A percentile compares a stretch with the other conserved stretches of the same genome.
phyloP scores from a whole-genome alignment of 176 grass and related monocot species.

The Tuctoria greenei region DNA sequence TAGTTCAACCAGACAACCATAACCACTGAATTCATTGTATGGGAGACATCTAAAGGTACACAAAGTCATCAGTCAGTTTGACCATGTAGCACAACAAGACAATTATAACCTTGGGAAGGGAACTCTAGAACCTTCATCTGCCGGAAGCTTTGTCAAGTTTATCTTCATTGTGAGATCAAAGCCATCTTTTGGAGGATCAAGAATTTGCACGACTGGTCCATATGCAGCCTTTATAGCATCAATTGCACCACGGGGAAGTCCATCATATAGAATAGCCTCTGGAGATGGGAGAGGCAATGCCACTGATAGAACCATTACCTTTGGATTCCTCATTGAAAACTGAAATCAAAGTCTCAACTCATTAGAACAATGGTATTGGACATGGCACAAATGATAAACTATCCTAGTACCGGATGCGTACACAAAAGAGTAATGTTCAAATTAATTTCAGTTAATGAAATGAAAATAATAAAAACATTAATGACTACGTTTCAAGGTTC shows the following conservation, averaged over 20 bases:
- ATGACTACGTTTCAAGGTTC: constrained; percentile 11
- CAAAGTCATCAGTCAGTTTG: constrained; percentile 27
- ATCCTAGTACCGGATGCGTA: neutral
- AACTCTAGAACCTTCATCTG: constrained; percentile 99
- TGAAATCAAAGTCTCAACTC: constrained; percentile 32
- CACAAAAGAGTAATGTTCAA: neutral
- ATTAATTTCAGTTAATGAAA: neutral
- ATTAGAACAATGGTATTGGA: constrained; percentile 32
- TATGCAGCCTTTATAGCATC: constrained; percentile 89
- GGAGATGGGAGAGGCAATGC: constrained; percentile 74
- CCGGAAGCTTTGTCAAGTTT: constrained; percentile 84
- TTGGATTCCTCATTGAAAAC: constrained; percentile 89
- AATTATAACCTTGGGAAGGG: constrained; percentile 90
- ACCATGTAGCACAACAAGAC: constrained; percentile 55
- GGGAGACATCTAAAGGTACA: constrained; percentile 14
- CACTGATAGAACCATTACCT: constrained; percentile 78
- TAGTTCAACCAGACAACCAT: constrained; percentile 50
- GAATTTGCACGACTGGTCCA: constrained; percentile 83
- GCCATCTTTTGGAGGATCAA: constrained; percentile 93
- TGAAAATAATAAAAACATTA: neutral
- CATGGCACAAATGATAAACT: neutral
- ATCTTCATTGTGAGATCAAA: constrained; percentile 99
- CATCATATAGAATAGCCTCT: constrained; percentile 76
- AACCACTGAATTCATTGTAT: constrained; percentile 9
- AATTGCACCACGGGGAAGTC: constrained; percentile 88